phyloP scores from a whole-genome alignment of 148 eudicot species.

The Vaccinium myrtillus region DNA sequence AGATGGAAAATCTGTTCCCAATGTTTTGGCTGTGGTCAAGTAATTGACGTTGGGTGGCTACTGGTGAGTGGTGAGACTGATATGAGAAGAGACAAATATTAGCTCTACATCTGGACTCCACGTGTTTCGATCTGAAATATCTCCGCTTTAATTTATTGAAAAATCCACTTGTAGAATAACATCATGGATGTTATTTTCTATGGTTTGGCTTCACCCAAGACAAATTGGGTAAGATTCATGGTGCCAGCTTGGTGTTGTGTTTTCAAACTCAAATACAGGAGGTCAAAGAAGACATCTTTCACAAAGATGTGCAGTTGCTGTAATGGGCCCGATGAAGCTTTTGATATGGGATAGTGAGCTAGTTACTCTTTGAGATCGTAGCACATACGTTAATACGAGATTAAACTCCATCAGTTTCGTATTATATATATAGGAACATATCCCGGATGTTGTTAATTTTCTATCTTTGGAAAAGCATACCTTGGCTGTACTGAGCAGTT shows the following conservation, averaged over 20 bases:
- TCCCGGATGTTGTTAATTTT: not conserved
- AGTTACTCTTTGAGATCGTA: not conserved
- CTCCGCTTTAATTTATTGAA: not conserved
- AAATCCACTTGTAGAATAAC: not conserved
- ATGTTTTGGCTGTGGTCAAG: not conserved
- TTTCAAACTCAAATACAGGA: not conserved
- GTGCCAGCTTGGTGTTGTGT: not conserved
- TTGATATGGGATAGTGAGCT: not conserved
- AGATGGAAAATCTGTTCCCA: not conserved
- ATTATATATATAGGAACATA: not conserved
- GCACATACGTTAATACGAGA: not conserved
- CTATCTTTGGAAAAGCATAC: not conserved
- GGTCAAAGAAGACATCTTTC: not conserved
- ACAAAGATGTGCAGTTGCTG: not conserved
- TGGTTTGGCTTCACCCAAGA: not conserved
- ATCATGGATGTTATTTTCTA: not conserved
- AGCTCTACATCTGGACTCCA: not conserved
- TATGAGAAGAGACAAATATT: not conserved
- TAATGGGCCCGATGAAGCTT: not conserved
- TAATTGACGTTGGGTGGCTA: not conserved
- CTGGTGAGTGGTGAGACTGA: not conserved
- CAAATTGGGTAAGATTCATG: not conserved
- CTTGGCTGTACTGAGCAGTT: not conserved
- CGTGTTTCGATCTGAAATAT: not conserved
- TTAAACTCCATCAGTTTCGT: not conserved